Evolutionary conservation across 306 rosid species (phyloP), one percentile per base, ranked within the genome.

Genomic region (Sicyos edulis): DNA sequence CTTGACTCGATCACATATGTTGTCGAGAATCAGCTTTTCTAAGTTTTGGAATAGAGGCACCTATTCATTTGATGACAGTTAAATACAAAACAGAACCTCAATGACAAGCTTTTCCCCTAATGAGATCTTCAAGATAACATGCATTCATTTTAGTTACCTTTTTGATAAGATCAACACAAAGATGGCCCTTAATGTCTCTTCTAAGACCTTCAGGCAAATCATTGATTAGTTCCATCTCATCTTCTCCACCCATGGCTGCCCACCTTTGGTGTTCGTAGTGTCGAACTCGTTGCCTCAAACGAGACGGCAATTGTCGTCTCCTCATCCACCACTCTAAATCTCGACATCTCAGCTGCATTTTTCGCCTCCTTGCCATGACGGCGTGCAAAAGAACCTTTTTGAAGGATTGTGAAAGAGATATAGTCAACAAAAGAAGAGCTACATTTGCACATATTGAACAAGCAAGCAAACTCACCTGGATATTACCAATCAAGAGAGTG

Each of bases 251-350:
- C 89, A 95, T 81, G 42, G 91, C 81, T 7, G 89, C 87, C 96
- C 96, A 95, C 76, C 88, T 86, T 37, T 95, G 97, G 40, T 91
- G 90, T 79, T 95, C 99, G 44, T 78, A 93, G 81, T 86, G 97
- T 22, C 97, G 96, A 62, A 95, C 99, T 78, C 99, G 84, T 8
- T 86, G 87, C 55, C 96, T 81, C 77, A 95, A 74, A 15, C 80
- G 85, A 0, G 97, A 91, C 0, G 99, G 96, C 68, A 95, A 70
- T 83, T 95, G 99, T 79, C 99, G 88, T 76, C 99, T 78, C 63
- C 82, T 83, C 99, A 95, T 95, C 99, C 99, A 95, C 99, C 99
- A 95, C 70, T 95, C 99, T 95, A 95, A 88, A 83, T 95, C 99
- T 8, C 97, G 86, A 44, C 95, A 87, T 76, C 96, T 86, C 73